Base-by-base conservation (phyloP, 1,284 basidiomycete genomes). In the Austropuccinia psidii region DNA sequence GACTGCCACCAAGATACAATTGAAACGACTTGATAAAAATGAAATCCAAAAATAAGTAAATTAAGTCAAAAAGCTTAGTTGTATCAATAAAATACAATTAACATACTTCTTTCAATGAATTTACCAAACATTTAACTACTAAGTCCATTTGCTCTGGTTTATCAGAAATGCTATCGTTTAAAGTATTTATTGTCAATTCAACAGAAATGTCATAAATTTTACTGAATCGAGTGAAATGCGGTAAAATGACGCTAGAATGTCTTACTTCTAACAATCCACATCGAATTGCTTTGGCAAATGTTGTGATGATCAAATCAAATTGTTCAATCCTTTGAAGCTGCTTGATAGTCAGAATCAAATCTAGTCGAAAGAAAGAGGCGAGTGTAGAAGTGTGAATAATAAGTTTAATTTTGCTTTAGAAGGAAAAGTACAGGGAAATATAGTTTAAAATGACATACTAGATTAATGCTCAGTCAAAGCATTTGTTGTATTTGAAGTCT, bases 271-370 rank as follows among this genome's bases (percentile, higher is more conserved):
- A 65, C 52, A 73, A n/a, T 35, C 61, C 70, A 57, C 61, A 65
- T 43, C 60, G 50, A 13, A 73, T 73, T 29, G 70, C 31, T 57
- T 65, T 73, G 8, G 61, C 47, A 58, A 57, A 73, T 19, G 70
- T 73, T 3, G 70, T 65, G 21, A 73, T 65, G n/a, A 73, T 64
- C 27, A 64, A 37, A 64, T 73, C 50, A 27, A 73, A 73, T 29
- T 55, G 61, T 49, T 73, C 70, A 35, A 55, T 24, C 19, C 35
- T 19, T 5, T n/a, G 60, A 21, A 73, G 50, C 37, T 65, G 49
- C 9, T 65, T 39, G 7, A 65, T 73, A 19, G 37, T 29, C 11
- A 33, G n/a, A n/a, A n/a, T 24, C n/a, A 24, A 37, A 39, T 41
- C 47, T 52, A 4, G 4, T 29, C 11, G 49, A 35, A 19, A 58